Evolutionary conservation across 2,329 filamentous ascomycete genomes (phyloP).

Genomic region (Pseudogymnoascus sp.): DNA sequence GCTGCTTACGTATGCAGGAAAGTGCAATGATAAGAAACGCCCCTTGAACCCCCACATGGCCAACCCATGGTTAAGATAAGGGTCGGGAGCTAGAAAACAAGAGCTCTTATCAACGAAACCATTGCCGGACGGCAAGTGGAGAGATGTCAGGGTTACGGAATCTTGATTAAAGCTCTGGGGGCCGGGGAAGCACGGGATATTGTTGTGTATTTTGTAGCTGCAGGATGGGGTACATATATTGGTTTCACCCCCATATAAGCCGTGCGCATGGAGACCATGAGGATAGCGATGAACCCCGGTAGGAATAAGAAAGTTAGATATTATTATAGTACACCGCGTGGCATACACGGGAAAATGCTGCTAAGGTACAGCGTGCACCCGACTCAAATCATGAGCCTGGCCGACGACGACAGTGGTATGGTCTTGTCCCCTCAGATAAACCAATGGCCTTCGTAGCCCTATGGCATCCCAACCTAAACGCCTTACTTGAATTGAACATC

Average conservation of each 20-base stretch:
- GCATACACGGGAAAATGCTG: not conserved
- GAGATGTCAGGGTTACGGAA: not conserved
- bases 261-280: not conserved
- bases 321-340: constrained; percentile 5
- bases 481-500: not conserved
- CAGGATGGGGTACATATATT: not conserved
- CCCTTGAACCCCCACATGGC: not conserved
- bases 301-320: not conserved
- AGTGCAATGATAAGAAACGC: not conserved
- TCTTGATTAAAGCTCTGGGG: not conserved
- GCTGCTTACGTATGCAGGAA: not conserved
- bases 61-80: not conserved
- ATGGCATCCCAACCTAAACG: not conserved
- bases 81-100: not conserved
- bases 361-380: not conserved
- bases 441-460: not conserved
- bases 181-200: not conserved
- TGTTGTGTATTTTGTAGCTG: not conserved
- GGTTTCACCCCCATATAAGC: not conserved
- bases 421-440: constrained; percentile 1
- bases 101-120: not conserved
- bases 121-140: not conserved
- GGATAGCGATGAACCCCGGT: not conserved
- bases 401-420: not conserved
- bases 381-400: not conserved